Evolutionary conservation across 768 basidiomycete species (phyloP).

Genomic region (Boletus rex-veris): DNA sequence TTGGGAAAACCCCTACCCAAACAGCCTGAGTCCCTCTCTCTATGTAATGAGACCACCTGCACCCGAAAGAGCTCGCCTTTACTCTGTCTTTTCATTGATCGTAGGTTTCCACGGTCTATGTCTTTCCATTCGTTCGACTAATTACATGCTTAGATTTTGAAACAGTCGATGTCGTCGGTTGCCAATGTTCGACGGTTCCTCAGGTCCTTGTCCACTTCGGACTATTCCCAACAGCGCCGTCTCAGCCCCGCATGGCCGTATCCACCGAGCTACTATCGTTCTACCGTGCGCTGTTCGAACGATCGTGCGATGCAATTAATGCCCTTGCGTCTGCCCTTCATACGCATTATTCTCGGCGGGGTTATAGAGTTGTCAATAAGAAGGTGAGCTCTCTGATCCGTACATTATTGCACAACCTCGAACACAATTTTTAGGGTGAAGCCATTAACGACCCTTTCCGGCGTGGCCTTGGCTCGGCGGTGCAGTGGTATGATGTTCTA

Average conservation of each 20-base stretch:
- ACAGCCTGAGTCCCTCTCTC: too few species aligned
- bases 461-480: too few species aligned
- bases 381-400: background rate
- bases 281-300: background rate
- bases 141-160: background rate
- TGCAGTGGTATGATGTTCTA: too few species aligned
- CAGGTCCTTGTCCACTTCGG: background rate
- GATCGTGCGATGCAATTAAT: background rate
- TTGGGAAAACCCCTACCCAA: too few species aligned
- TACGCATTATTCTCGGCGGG: background rate
- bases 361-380: background rate
- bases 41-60: too few species aligned
- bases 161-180: background rate
- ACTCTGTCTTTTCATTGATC: background rate
- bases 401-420: too few species aligned
- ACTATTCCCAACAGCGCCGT: background rate
- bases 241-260: background rate
- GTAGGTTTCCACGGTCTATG: background rate
- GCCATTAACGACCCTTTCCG: too few species aligned
- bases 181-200: background rate
- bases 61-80: too few species aligned
- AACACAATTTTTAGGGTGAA: too few species aligned
- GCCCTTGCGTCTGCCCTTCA: background rate
- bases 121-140: background rate
- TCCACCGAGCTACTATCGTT: background rate